Evolutionary conservation across 257 asterid species (phyloP), one percentile per base, ranked within the genome.

Genomic region (Jacaranda copaia): DNA sequence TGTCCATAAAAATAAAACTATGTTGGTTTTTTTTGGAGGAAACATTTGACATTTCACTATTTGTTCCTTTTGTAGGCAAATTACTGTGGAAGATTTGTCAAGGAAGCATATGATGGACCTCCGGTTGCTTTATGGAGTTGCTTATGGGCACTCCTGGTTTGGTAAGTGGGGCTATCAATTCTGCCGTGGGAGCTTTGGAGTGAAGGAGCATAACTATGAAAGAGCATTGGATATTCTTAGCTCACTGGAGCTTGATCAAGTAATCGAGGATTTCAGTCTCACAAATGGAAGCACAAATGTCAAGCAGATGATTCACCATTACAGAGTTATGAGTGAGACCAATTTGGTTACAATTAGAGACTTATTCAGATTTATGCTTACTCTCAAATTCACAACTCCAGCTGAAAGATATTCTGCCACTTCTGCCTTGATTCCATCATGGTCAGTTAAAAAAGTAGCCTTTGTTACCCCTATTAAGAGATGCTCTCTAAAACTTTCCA

Each of bases 121-220:
- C 15, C 75, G 99, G 14, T 83, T 96, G 87, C 92, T 96, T 36
- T 84, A 91, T 49, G 97, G 98, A 46, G 83, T 93, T 57, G 90
- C 99, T 36, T 96, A 96, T 52, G 99, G 98, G 5, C 86, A 86
- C 74, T 81, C 97, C 2, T 96, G 99, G 99, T 96, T 96, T 49
- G 96, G 97, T 25, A 83, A 81, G 75, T 96, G 99, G 99, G 97
- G 94, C 3, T 96, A 93, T 72, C 86, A 81, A 57, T 96, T 93
- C 88, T 81, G 85, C 83, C 90, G 67, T 67, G 99, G 99, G 67
- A 91, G 97, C 78, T 96, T 91, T 65, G 99, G 98, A n/a, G 93
- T 90, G 8, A 89, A 82, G 80, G 93, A 89, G 68, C 89, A 90
- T 76, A 83, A 89, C 16, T 93, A 90, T 76, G 87, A 86, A 48